Conservation (phyloP, 169 alveolate species). For the Amoebophrya sp. region DNA sequence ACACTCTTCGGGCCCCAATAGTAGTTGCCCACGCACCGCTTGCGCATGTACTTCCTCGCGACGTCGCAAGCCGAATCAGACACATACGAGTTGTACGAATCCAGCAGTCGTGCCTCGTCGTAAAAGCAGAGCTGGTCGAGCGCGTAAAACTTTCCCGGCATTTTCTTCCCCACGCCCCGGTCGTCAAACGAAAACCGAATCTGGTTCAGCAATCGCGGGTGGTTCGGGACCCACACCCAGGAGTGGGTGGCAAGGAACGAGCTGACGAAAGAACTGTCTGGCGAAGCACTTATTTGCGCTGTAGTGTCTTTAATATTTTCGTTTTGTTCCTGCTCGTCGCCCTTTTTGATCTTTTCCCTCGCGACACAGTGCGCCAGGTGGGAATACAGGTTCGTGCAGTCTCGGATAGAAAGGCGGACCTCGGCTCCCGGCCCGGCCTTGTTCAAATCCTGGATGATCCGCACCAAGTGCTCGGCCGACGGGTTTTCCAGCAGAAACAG, state of each 20-base stretch:
- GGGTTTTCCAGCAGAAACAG: neutral
- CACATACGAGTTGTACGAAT: neutral
- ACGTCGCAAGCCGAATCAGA: neutral
- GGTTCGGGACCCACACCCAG: conserved; percentile 5
- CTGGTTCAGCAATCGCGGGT: neutral
- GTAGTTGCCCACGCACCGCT: neutral
- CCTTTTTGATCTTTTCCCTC: neutral
- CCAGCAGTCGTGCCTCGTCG: neutral
- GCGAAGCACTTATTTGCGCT: too few relatives aligned
- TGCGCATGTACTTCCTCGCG: neutral
- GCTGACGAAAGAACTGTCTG: too few relatives aligned
- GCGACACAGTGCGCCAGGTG: neutral
- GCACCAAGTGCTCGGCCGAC: neutral
- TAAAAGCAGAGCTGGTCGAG: neutral
- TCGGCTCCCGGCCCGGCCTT: too few relatives aligned
- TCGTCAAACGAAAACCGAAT: too few relatives aligned
- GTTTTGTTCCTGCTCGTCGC: neutral
- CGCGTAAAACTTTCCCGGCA: neutral
- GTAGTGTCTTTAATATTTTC: neutral
- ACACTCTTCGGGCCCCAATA: neutral
- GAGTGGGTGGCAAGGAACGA: neutral
- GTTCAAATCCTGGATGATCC: neutral
- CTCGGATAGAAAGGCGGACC: neutral
- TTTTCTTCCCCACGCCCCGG: neutral
- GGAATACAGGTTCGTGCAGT: neutral